Evolutionary conservation across 2,329 filamentous ascomycete genomes (phyloP).

Genomic region (Amauroascus verrucosus): DNA sequence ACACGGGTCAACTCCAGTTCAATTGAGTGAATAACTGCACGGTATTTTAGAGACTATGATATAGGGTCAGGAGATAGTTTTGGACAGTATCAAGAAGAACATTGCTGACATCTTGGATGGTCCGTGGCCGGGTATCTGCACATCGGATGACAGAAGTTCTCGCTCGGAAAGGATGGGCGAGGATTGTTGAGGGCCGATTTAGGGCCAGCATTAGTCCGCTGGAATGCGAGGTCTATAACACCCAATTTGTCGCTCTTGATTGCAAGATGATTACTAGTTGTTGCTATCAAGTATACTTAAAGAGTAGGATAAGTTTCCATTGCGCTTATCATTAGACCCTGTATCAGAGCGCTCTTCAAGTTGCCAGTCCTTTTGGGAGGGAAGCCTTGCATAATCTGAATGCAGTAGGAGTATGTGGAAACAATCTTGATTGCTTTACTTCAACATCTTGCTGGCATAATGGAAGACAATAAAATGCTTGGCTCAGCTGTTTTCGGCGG

Average conservation of each 20-base stretch:
- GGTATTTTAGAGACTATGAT: slow-evolving; percentile 13
- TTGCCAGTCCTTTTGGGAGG: too few species aligned
- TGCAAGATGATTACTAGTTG: slow-evolving; percentile 8
- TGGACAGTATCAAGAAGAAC: neutral
- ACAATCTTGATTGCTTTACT: too few species aligned
- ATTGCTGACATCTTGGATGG: slow-evolving; percentile 5
- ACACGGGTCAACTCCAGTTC: too few species aligned
- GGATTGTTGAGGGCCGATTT: slow-evolving; percentile 11
- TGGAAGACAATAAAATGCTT: too few species aligned
- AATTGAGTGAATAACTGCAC: slow-evolving; percentile 12
- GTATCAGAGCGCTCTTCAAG: too few species aligned
- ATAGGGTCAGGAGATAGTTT: neutral
- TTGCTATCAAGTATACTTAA: too few species aligned
- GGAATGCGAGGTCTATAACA: slow-evolving; percentile 14
- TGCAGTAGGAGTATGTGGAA: too few species aligned
- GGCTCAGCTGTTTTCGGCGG: too few species aligned
- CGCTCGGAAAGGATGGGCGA: neutral
- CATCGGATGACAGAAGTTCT: neutral
- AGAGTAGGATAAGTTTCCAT: too few species aligned
- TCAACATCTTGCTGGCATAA: too few species aligned
- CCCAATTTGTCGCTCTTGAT: slow-evolving; percentile 11
- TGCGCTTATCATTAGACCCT: too few species aligned
- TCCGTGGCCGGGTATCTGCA: neutral
- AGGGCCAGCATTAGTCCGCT: neutral
- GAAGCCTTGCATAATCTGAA: too few species aligned